Conservation (phyloP, 495 filamentous ascomycete genomes). For the Stereocaulon alpinum region DNA sequence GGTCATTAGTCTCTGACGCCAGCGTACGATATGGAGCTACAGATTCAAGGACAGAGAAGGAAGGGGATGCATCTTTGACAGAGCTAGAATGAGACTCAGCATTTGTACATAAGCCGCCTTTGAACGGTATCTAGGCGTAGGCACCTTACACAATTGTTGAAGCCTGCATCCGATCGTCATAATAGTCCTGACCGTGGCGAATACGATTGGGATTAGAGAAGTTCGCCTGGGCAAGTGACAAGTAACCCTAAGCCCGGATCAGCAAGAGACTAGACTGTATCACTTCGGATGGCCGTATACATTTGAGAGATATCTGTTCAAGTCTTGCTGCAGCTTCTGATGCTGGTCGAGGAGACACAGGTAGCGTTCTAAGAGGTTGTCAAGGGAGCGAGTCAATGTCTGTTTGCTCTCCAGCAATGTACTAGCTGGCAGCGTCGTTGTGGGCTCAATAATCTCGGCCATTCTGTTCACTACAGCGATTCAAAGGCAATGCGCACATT, state of each 20-base stretch:
- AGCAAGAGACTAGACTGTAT: not conserved
- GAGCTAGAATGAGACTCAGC: conserved; percentile 1
- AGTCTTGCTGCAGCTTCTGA: conserved; percentile 44
- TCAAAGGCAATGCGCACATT: not conserved
- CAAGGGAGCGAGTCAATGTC: conserved; percentile 36
- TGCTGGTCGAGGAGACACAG: conserved; percentile 61
- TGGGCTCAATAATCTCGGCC: not conserved
- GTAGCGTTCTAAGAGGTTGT: conserved; percentile 58
- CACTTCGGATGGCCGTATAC: conserved; percentile 26
- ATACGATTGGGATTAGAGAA: conserved; percentile 53
- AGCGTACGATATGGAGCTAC: not conserved
- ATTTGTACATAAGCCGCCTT: not conserved
- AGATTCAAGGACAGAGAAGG: not conserved
- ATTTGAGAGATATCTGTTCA: conserved; percentile 46
- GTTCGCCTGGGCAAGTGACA: conserved; percentile 58
- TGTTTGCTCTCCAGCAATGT: conserved; percentile 2
- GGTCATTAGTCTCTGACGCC: not conserved
- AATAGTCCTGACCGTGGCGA: conserved; percentile 56
- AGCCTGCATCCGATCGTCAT: conserved; percentile 65
- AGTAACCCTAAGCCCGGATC: conserved; percentile 32
- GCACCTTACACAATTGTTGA: conserved; percentile 30
- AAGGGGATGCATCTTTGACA: not conserved
- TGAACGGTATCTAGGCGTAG: not conserved
- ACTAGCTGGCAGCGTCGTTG: not conserved
- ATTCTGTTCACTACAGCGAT: not conserved